A percentile compares a stretch with the other conserved stretches of the same genome.
These are phyloP conservation scores for Lachnellula arida DNA, from an alignment of 2,329 filamentous ascomycete genomes.

Conservation along the genomic window DNA sequence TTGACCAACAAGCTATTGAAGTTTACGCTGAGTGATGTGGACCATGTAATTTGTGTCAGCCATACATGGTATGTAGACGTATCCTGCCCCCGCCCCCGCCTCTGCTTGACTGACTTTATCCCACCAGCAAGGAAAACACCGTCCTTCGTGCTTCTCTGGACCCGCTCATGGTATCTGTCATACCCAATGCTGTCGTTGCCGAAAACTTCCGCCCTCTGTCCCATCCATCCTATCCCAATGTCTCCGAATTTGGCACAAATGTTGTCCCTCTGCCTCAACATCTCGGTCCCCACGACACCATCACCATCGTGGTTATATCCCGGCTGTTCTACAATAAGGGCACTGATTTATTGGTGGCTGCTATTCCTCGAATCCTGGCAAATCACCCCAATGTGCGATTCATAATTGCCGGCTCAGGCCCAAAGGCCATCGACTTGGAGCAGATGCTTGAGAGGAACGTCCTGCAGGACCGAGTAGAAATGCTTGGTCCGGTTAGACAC, in stretches of 20 bases:
- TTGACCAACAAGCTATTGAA: slow-evolving; percentile 96
- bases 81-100: background rate
- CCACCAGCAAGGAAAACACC: slow-evolving; percentile 86
- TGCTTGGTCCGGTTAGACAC: slow-evolving; percentile 87
- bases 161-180: slow-evolving; percentile 94
- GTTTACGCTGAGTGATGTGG: slow-evolving; percentile 92
- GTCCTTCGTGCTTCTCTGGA: slow-evolving; percentile 91
- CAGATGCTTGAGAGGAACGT: slow-evolving; percentile 97
- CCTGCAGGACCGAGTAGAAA: slow-evolving; percentile 86
- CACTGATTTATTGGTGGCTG: slow-evolving; percentile 92
- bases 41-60: slow-evolving; percentile 97
- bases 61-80: slow-evolving; percentile 73
- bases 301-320: slow-evolving; percentile 96
- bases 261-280: slow-evolving; percentile 52
- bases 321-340: slow-evolving; percentile 99
- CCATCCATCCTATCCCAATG: slow-evolving; percentile 39
- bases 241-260: slow-evolving; percentile 31
- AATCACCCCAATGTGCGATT: slow-evolving; percentile 91
- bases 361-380: slow-evolving; percentile 86
- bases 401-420: slow-evolving; percentile 91
- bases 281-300: slow-evolving; percentile 76
- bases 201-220: slow-evolving; percentile 83
- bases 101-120: slow-evolving; percentile 6
- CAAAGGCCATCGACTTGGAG: slow-evolving; percentile 95
- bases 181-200: slow-evolving; percentile 94